Evolutionary conservation across 1,284 basidiomycete genomes (phyloP), one percentile per base, ranked within the genome.

Genomic region (Mycosarcoma mackinlayi): DNA sequence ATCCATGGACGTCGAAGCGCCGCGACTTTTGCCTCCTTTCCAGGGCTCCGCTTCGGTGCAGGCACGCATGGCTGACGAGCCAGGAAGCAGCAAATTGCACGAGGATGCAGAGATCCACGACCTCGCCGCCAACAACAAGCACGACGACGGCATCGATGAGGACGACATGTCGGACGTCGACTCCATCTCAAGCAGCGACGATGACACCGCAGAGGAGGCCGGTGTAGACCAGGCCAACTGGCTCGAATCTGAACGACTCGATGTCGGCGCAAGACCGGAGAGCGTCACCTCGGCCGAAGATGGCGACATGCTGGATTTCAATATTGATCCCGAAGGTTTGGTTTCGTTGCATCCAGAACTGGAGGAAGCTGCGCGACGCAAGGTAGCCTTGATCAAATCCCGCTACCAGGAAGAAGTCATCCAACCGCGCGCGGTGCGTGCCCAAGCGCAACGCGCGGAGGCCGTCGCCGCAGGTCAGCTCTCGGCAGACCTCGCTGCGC

Each of bases 311-410:
- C 52, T 72, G 14, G 76, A 76, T 38, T 62, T 74, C 50, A 75
- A 78, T 52, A 61, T 81, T 11, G 80, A 82, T 45, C 80, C 80
- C 2, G 78, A 78, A 9, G 68, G 77, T 21, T 60, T 78, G 31
- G 74, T 82, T 37, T 76, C 76, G 3, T 51, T 82, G 25, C 72
- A 80, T 49, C 75, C 77, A 6, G 76, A 78, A 37, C 59, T 77
- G 30, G 79, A 82, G 54, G 55, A 66, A 23, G 71, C 67, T 2
- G 80, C 79, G 25, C 75, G 75, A 53, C 69, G 58, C 31, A 78
- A 76, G 39, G 75, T 80, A 1, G 70, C 69, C 13, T 55, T 68
- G 30, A 73, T 81, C 60, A 68, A 73, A 40, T 73, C 68, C 21
- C 63, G 71, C 16, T 82, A 73, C 60, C 60, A 75, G 28, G 65